These are phyloP conservation scores for Mycena chlorophos DNA, from an alignment of 768 basidiomycete genomes.

Conservation along the genomic window DNA sequence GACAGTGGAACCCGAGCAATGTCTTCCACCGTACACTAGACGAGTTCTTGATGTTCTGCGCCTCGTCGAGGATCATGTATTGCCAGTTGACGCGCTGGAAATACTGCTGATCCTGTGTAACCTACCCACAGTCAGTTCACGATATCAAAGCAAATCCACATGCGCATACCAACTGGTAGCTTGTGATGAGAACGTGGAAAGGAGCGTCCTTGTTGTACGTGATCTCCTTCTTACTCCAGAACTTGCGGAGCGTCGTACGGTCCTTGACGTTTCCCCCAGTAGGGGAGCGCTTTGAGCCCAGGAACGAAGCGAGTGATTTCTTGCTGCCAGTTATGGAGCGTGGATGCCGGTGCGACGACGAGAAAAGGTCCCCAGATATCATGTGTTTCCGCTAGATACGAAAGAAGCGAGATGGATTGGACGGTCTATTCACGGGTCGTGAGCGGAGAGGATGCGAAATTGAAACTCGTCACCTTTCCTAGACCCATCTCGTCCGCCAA, in stretches of 20 bases:
- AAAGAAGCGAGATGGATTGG: constrained; percentile 94
- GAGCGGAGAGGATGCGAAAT: neutral
- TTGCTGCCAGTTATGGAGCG: constrained; percentile 99
- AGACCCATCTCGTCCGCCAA: constrained; percentile 99
- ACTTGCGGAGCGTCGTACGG: constrained; percentile 88
- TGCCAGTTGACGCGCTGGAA: constrained; percentile 99
- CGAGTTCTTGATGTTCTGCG: constrained; percentile 99
- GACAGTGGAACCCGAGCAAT: constrained; percentile 89
- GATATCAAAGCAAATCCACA: neutral
- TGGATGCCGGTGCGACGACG: constrained; percentile 95
- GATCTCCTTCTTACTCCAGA: constrained; percentile 98
- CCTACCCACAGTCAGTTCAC: constrained; percentile 42
- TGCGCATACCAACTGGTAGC: constrained; percentile 83
- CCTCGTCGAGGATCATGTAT: constrained; percentile 99
- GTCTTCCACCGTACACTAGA: constrained; percentile 97
- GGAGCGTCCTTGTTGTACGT: constrained; percentile 94
- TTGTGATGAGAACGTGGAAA: constrained; percentile 95
- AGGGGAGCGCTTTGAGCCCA: constrained; percentile 88
- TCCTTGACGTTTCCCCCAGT: constrained; percentile 99
- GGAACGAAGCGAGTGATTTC: constrained; percentile 96
- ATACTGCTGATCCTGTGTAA: constrained; percentile 96
- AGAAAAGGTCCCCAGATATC: constrained; percentile 99
- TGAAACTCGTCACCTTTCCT: constrained; percentile 64
- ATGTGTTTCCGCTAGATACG: constrained; percentile 94
- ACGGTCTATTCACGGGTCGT: constrained; percentile 64